These are phyloP conservation scores for Amorphotheca resinae DNA, from an alignment of 495 filamentous ascomycete genomes.

Conservation along the genomic window DNA sequence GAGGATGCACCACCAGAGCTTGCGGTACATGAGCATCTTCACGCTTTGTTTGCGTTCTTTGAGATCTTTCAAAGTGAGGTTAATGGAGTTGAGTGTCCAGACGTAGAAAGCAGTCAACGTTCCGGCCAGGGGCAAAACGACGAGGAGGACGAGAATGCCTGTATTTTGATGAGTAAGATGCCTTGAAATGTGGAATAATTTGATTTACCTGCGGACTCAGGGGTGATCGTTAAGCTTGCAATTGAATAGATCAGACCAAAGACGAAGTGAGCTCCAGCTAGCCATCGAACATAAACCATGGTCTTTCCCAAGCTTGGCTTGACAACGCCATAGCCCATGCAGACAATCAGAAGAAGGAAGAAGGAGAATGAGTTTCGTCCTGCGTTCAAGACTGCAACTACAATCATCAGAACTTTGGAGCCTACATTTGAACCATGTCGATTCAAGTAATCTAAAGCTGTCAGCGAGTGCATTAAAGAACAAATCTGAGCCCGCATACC, in stretches of 20 bases:
- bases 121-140: conserved; percentile 83
- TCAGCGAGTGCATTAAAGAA: conserved; percentile 7
- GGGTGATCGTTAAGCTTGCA: conserved; percentile 78
- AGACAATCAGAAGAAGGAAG: conserved; percentile 96
- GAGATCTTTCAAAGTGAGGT: conserved; percentile 89
- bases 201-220: conserved; percentile 48
- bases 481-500: conserved; percentile 22
- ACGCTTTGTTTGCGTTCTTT: conserved; percentile 84
- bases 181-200: neutral
- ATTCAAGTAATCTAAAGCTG: conserved; percentile 69
- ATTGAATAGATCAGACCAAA: conserved; percentile 92
- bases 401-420: conserved; percentile 72
- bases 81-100: conserved; percentile 95
- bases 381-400: conserved; percentile 86
- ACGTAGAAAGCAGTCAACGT: conserved; percentile 96
- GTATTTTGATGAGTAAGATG: neutral
- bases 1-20: conserved; percentile 97
- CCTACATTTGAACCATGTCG: conserved; percentile 71
- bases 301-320: conserved; percentile 86
- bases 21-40: conserved; percentile 88
- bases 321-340: conserved; percentile 98
- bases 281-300: conserved; percentile 87
- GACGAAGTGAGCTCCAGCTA: conserved; percentile 84
- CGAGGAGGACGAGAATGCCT: conserved; percentile 86
- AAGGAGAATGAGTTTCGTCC: conserved; percentile 95